phyloP scores from a whole-genome alignment of 139 green algal genomes.

The Chlamydomonas sp. region DNA sequence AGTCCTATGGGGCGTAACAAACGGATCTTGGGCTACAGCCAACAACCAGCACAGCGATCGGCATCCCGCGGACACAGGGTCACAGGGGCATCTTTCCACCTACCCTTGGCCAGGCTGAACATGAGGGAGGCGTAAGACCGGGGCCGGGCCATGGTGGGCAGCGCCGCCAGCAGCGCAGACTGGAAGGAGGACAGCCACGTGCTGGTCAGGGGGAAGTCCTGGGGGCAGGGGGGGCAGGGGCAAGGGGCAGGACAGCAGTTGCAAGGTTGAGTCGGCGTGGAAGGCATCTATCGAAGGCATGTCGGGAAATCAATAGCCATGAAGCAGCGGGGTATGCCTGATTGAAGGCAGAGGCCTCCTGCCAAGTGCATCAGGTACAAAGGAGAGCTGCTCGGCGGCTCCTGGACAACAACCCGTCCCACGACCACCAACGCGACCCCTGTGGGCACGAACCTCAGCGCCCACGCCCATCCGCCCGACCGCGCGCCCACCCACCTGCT shows the following conservation, averaged over 20 bases:
- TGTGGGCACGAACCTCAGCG: too few relatives aligned
- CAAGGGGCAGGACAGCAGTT: neutral
- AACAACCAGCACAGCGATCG: neutral
- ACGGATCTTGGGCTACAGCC: neutral
- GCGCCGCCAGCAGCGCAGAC: neutral
- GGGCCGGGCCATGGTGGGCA: neutral
- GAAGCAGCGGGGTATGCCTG: too few relatives aligned
- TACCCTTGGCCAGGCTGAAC: slow-evolving; percentile 29
- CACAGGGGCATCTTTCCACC: neutral
- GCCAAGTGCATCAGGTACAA: too few relatives aligned
- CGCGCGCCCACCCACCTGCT: neutral
- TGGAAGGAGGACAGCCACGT: neutral
- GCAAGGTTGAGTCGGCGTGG: too few relatives aligned
- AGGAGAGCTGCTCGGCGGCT: too few relatives aligned
- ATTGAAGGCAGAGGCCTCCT: too few relatives aligned
- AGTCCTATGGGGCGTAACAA: too few relatives aligned
- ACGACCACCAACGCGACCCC: too few relatives aligned
- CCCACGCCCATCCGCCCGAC: too few relatives aligned
- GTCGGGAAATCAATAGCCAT: neutral
- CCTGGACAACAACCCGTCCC: too few relatives aligned
- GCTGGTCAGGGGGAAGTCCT: neutral
- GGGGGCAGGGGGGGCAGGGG: neutral
- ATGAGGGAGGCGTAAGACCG: slow-evolving; percentile 6
- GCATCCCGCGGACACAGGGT: neutral
- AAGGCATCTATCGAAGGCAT: neutral